These are phyloP conservation scores for Cyberlindnera sargentensis DNA, from an alignment of 805 yeast species.

Conservation along the genomic window DNA sequence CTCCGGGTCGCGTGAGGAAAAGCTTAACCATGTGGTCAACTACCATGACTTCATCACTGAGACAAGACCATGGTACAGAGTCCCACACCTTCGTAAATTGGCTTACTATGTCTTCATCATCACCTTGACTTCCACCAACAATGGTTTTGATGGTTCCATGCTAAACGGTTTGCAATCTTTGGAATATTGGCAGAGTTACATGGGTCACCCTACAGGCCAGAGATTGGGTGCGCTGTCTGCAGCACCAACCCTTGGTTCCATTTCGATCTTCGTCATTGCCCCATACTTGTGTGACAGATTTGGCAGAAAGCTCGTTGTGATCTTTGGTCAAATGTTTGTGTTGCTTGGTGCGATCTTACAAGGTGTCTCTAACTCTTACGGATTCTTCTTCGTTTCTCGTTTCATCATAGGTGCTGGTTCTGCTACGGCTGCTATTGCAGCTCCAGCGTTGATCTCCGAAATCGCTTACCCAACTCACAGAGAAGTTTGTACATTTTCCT, in stretches of 20 bases:
- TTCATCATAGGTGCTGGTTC: slow-evolving; percentile 42
- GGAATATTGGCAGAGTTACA: slow-evolving; percentile 29
- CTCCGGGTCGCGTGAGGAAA: too few relatives aligned
- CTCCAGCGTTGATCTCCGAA: slow-evolving; percentile 46
- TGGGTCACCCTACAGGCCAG: slow-evolving; percentile 34
- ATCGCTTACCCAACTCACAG: slow-evolving; percentile 41
- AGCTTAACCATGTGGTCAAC: too few relatives aligned
- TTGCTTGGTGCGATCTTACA: slow-evolving; percentile 21
- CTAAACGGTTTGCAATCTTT: slow-evolving; percentile 43
- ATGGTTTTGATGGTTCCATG: slow-evolving; percentile 42
- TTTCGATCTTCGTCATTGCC: slow-evolving; percentile 27
- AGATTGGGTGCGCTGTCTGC: slow-evolving; percentile 33
- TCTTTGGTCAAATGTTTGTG: slow-evolving; percentile 13
- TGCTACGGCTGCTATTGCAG: slow-evolving; percentile 29
- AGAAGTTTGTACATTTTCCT: slow-evolving; percentile 33
- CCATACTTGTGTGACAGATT: slow-evolving; percentile 29
- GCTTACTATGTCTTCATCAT: slow-evolving; percentile 32
- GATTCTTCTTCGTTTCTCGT: slow-evolving; percentile 24
- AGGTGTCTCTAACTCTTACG: slow-evolving; percentile 21
- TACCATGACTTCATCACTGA: slow-evolving; percentile 6
- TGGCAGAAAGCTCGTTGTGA: slow-evolving; percentile 31
- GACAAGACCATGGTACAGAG: slow-evolving; percentile 26
- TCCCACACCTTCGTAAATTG: slow-evolving; percentile 31
- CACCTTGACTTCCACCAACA: slow-evolving; percentile 39
- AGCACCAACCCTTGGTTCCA: slow-evolving; percentile 35